Base-by-base conservation (phyloP, 2,329 filamentous ascomycete genomes). In the Monosporascus sp. region DNA sequence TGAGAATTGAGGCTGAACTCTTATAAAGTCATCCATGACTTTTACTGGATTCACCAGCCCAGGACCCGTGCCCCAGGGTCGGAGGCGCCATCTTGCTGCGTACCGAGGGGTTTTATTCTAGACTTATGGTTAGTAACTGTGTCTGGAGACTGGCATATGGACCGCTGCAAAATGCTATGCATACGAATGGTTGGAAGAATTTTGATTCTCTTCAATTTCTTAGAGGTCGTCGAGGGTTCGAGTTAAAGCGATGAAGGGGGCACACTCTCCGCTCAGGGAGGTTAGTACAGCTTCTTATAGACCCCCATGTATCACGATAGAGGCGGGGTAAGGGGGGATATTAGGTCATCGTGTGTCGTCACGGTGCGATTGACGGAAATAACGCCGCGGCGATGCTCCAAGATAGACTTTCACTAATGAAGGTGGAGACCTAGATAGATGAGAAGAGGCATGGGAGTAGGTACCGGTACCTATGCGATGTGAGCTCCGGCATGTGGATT, bases 31-130 rank as follows among this genome's bases (percentile, higher is more conserved):
- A 59, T 54, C 56, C 26, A 18, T 28, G 53, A 55, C 49, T 60
- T 55, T 54, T 55, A 58, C 61, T 64, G 61, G 64, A 66, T 65
- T 64, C 63, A 58, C 64, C 63, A 55, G 61, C 53, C 37, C 52
- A 54, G 62, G 62, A 53, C 63, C 65, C 65, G 62, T 54, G 58
- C 60, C 60, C 55, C 51, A 35, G 47, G 55, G 51, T 49, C 51
- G 56, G 48, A 58, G 52, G 53, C 45, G 58, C 59, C 63, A 60
- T 58, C 55, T 60, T 57, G 54, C 54, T 58, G 60, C 63, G 59
- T 66, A 66, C 64, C 64, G 57, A 57, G 55, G 22, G 43, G 14
- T 5, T 45, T 46, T 14, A 22, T n/a, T 24, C 24, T 46, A 46
- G 22, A 46, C 14, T 17, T 28, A 24, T 31, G 43, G 43, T 46